Percentiles rank a stretch among this genome's conserved stretches.
These are phyloP conservation scores for Solanum chilense DNA, from an alignment of 257 asterid species.

Conservation along the genomic window DNA sequence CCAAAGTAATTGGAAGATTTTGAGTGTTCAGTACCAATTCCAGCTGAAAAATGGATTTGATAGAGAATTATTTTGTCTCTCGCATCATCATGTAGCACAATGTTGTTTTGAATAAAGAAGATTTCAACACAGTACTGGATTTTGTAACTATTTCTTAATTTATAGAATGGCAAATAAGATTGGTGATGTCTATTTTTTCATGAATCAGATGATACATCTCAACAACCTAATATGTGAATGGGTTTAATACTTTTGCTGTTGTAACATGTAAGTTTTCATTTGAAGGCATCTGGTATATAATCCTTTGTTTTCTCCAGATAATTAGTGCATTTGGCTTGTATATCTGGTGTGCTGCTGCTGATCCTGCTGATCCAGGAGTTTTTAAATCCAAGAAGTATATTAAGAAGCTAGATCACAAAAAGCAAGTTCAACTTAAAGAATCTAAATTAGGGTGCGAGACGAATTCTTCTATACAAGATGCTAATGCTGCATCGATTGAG, in stretches of 20 bases:
- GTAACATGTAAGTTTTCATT: neutral
- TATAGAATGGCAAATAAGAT: neutral
- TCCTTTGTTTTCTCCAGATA: slow-evolving; percentile 36
- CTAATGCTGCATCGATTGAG: slow-evolving; percentile 26
- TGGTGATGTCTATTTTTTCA: neutral
- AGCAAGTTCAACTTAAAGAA: slow-evolving; percentile 18
- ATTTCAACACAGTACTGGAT: neutral
- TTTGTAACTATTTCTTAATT: neutral
- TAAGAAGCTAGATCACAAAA: slow-evolving; percentile 34
- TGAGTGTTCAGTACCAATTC: neutral
- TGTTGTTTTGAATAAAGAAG: neutral
- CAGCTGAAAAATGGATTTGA: neutral
- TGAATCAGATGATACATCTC: neutral
- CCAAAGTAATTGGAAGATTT: neutral
- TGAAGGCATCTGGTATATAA: neutral
- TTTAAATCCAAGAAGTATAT: slow-evolving; percentile 78
- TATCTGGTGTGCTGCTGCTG: slow-evolving; percentile 93
- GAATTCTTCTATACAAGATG: slow-evolving; percentile 41
- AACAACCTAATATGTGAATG: neutral
- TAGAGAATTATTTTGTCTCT: neutral
- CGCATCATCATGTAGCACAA: neutral
- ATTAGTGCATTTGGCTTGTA: slow-evolving; percentile 66
- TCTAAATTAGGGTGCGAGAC: slow-evolving; percentile 60
- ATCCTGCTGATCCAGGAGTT: slow-evolving; percentile 95
- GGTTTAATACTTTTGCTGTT: neutral